phyloP scores from a whole-genome alignment of 164 flowering plant species.

The Platanus orientalis region DNA sequence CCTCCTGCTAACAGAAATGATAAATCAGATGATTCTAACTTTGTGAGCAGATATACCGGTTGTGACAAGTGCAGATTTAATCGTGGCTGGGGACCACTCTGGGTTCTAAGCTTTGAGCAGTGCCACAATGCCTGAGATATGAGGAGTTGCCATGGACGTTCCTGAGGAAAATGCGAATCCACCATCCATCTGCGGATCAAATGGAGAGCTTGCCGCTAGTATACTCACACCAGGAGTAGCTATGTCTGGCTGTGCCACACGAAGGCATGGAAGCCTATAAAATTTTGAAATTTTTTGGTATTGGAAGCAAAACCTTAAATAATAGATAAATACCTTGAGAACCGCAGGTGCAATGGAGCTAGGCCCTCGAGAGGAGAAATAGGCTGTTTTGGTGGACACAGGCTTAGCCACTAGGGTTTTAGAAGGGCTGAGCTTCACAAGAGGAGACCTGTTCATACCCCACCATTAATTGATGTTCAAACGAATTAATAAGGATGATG shows the following conservation, averaged over 20 bases:
- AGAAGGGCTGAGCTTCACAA: neutral
- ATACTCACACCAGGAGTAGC: constrained; percentile 27
- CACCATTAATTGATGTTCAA: too few species aligned
- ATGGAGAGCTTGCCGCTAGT: constrained; percentile 10
- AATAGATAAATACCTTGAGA: too few species aligned
- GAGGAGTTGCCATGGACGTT: constrained; percentile 35
- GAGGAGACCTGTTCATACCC: neutral
- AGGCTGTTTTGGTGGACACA: constrained; percentile 16
- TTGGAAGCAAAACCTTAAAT: too few species aligned
- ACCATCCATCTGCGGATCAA: neutral
- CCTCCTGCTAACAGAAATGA: too few species aligned
- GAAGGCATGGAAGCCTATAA: neutral
- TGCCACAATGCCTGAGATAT: constrained; percentile 24
- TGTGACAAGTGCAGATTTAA: too few species aligned
- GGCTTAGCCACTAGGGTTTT: constrained; percentile 6
- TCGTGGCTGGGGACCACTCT: constrained; percentile 31
- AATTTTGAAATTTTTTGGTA: too few species aligned
- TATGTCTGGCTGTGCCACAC: constrained; percentile 20
- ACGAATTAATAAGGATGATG: too few species aligned
- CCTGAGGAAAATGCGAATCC: constrained; percentile 10
- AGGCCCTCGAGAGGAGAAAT: constrained; percentile 27
- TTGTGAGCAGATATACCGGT: too few species aligned
- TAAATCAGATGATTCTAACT: too few species aligned
- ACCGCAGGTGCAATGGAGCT: constrained; percentile 14
- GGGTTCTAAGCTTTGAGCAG: constrained; percentile 23